phyloP scores from a whole-genome alignment of 768 basidiomycete genomes.

The Dioszegia hungarica region DNA sequence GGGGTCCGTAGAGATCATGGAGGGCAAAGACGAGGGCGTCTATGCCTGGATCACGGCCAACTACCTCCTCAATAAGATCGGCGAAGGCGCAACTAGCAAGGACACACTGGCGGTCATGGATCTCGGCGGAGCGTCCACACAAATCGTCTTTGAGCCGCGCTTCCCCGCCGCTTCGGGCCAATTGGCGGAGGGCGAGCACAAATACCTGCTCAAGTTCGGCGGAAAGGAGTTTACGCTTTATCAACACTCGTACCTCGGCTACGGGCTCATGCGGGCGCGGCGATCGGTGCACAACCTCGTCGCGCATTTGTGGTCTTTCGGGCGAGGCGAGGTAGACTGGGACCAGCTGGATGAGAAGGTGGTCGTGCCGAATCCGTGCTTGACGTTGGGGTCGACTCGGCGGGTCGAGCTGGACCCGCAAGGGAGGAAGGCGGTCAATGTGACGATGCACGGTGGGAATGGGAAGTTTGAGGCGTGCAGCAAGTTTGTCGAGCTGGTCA shows the following conservation, averaged over 20 bases:
- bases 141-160: constrained; percentile 90
- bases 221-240: constrained; percentile 71
- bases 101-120: constrained; percentile 85
- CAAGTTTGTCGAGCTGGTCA: constrained; percentile 73
- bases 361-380: constrained; percentile 70
- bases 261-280: constrained; percentile 85
- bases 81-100: constrained; percentile 53
- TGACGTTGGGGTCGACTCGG: constrained; percentile 63
- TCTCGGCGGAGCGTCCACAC: constrained; percentile 92
- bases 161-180: constrained; percentile 54
- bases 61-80: constrained; percentile 75
- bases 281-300: constrained; percentile 80
- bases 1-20: constrained; percentile 78
- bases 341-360: constrained; percentile 45
- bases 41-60: constrained; percentile 98
- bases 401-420: constrained; percentile 61
- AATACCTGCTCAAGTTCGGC: constrained; percentile 74
- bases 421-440: constrained; percentile 54
- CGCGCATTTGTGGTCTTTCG: constrained; percentile 68
- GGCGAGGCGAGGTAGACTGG: constrained; percentile 48
- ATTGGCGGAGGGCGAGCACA: constrained; percentile 80
- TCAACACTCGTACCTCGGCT: constrained; percentile 97
- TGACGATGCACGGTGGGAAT: constrained; percentile 80
- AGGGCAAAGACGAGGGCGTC: constrained; percentile 94
- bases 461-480: constrained; percentile 84